phyloP scores from a whole-genome alignment of 2,329 filamentous ascomycete species.

The Colletotrichum sp. region DNA sequence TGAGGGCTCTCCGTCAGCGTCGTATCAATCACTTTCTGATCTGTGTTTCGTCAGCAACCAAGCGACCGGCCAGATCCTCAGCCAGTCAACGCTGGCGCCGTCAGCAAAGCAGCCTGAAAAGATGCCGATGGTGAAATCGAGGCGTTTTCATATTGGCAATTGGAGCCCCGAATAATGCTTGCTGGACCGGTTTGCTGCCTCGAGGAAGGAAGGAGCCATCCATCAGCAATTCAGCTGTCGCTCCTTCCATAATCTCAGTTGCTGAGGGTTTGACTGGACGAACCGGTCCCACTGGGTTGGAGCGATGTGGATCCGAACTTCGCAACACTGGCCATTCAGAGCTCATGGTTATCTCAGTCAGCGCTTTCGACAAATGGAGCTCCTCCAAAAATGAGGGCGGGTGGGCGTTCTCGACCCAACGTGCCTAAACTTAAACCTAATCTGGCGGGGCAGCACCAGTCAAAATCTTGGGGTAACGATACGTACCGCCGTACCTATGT shows the following conservation, averaged over 20 bases:
- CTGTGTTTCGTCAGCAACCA: neutral
- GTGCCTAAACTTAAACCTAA: conserved; percentile 20
- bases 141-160: neutral
- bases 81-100: neutral
- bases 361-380: neutral
- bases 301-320: neutral
- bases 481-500: neutral
- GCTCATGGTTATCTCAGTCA: neutral
- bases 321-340: neutral
- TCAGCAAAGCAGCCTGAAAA: neutral
- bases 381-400: neutral
- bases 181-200: neutral
- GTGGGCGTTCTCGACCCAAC: neutral
- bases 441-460: conserved; percentile 11
- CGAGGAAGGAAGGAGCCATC: neutral
- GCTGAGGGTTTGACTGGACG: neutral
- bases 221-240: neutral
- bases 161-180: neutral
- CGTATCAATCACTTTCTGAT: neutral
- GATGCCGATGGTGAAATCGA: neutral
- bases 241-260: neutral
- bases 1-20: conserved; percentile 7
- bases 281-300: neutral
- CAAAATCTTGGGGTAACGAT: conserved; percentile 1
- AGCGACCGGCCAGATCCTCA: neutral